Evolutionary conservation across 345 rosid genomes (phyloP), one percentile per base, ranked within the genome.

Genomic region (Carallia brachiata): DNA sequence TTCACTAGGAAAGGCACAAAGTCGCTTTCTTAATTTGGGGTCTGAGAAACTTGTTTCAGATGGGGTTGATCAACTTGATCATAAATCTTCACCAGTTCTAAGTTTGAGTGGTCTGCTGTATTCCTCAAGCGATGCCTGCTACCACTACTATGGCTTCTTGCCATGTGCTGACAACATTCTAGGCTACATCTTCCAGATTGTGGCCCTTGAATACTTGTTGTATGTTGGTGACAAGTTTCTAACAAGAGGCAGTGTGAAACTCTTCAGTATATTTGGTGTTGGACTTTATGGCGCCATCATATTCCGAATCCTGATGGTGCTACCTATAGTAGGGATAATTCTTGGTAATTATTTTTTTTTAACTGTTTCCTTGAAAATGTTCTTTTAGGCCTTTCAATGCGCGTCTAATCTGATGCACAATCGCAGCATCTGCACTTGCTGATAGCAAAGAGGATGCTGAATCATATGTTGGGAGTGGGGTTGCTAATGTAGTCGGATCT

Each of bases 141-240:
- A 10, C 52, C 73, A 60, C n/a, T 19, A 34, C 66, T 69, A 69
- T 32, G 47, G 52, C 6, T 69, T 69, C 73, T 37, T 69, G 48
- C 73, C 73, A n/a, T 69, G 73, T 3, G 66, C 73, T 4, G 34
- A 63, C 23, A 69, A 61, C 3, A 9, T 52, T 69, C 73, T 66
- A 12, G 73, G 73, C 66, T 61, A 10, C 60, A 48, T 69, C 23
- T 61, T 69, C 59, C 59, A 60, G 27, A 61, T 69, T 13, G 34
- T 61, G 6, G 4, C 34, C 13, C 59, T 60, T 48, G 73, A 69
- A 28, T 69, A 10, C n/a, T 50, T 69, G 66, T 40, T 69, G 30
- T 55, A 59, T 69, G 50, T 61, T 34, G 73, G 73, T 36, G 66
- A 69, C 66, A 36, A 50, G 50, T 13, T 69, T n/a, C 32, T 61